Base-by-base conservation (phyloP, 352 stramenopile genomes). In the Lagenidium giganteum region DNA sequence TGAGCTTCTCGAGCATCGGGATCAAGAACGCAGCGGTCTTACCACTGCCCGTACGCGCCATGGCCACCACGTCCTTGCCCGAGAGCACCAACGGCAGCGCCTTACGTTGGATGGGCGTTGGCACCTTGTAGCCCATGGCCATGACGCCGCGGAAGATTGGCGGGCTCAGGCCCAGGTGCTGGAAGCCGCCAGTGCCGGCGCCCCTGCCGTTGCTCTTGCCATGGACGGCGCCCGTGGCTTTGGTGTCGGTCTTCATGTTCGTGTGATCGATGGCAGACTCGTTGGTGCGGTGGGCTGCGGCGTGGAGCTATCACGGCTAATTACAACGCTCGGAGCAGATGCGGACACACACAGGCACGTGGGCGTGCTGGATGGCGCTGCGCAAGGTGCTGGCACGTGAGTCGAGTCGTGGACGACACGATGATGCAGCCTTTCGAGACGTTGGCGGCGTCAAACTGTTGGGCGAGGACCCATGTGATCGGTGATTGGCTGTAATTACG, bases 61-160 rank as follows among this genome's bases (percentile, higher is more conserved):
- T 99, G 35, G 96, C 95, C 9, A 99, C 94, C 16, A 97, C 87
- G 75, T 99, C 97, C 24, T 93, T 89, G 31, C 96, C 96, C 4
- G 89, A 95, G 5, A 99, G 73, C 18, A 97, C 77, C 21, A 98
- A 82, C 16, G 97, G 96, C 37, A 99, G 70, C 54, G 94, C 94
- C 68, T 99, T 98, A 46, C 96, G 86, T 69, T 99, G 97, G 37
- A 99, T 98, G 13, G 96, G 97, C 27, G 97, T 99, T 24, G 97
- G 97, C 43, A 97, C 87, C 44, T 96, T 97, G 70, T 98, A 98
- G 31, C 90, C 90, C 87, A 98, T 96, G 41, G 70, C 73, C 69
- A 96, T 93, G 47, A 98, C 68, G 32, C 78, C 89, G 16, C 76
- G 74, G 47, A 94, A 92, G 36, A 95, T 68, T 4, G 51, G 37